Evolutionary conservation across 2,329 filamentous ascomycete species (phyloP).

Genomic region (Colletotrichum trifolii): DNA sequence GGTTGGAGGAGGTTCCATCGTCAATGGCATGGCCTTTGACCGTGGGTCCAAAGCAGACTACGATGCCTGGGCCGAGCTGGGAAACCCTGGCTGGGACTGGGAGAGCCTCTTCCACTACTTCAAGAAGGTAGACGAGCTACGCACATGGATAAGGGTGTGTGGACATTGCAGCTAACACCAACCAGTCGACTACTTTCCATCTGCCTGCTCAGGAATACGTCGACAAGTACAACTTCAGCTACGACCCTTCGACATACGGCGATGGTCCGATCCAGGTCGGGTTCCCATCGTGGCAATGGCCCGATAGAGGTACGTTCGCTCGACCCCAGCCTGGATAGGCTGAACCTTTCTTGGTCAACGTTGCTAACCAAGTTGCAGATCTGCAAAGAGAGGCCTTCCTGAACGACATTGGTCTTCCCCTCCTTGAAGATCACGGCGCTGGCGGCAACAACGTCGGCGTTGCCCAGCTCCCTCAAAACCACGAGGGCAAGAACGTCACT

Average conservation of each 20-base stretch:
- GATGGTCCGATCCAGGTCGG: slow-evolving; percentile 41
- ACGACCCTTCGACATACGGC: slow-evolving; percentile 39
- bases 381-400: slow-evolving; percentile 28
- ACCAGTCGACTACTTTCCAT: slow-evolving; percentile 41
- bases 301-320: slow-evolving; percentile 34
- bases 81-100: slow-evolving; percentile 58
- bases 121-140: slow-evolving; percentile 47
- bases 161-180: slow-evolving; percentile 41
- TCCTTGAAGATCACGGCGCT: slow-evolving; percentile 36
- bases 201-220: slow-evolving; percentile 46
- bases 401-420: slow-evolving; percentile 31
- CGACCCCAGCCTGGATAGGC: not conserved
- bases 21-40: slow-evolving; percentile 56
- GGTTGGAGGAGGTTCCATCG: slow-evolving; percentile 42
- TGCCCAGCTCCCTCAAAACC: slow-evolving; percentile 45
- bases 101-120: slow-evolving; percentile 58
- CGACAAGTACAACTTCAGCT: slow-evolving; percentile 39
- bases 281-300: slow-evolving; percentile 42
- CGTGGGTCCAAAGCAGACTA: slow-evolving; percentile 54
- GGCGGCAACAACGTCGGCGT: slow-evolving; percentile 37
- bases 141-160: slow-evolving; percentile 17
- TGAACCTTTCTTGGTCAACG: not conserved
- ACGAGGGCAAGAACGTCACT: slow-evolving; percentile 52
- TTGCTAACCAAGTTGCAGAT: not conserved
- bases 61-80: slow-evolving; percentile 56